phyloP scores from a whole-genome alignment of 305 asterid genomes.

The Fraxinus velutina region DNA sequence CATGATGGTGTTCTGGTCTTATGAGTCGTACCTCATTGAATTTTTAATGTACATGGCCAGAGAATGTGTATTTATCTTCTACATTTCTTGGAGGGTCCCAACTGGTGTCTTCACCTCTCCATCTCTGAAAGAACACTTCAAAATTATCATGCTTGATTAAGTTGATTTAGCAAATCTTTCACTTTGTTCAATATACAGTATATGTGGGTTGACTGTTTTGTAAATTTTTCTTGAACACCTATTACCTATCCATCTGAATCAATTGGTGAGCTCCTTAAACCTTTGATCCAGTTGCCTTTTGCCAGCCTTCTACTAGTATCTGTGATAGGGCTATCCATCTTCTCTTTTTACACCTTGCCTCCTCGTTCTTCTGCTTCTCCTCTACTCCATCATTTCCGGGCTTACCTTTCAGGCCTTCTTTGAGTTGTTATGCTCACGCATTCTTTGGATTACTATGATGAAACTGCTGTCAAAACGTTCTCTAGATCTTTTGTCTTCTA shows the following conservation, averaged over 20 bases:
- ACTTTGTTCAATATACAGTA: neutral
- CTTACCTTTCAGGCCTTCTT: neutral
- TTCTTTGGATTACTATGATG: neutral
- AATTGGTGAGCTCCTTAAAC: neutral
- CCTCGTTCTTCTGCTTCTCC: neutral
- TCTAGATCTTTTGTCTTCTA: neutral
- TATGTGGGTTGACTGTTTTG: neutral
- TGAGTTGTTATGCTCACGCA: neutral
- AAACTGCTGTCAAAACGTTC: neutral
- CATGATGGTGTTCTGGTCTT: neutral
- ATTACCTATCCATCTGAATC: neutral
- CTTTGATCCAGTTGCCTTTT: neutral
- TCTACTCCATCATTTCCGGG: neutral
- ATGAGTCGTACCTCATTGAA: neutral
- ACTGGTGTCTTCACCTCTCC: neutral
- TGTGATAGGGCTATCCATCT: neutral
- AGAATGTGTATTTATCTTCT: neutral
- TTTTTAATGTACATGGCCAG: neutral
- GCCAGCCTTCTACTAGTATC: neutral
- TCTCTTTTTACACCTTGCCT: neutral
- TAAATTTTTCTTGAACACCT: neutral
- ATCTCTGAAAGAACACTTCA: neutral
- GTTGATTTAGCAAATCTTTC: neutral
- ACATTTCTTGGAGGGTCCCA: neutral
- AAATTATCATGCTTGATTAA: neutral